Percentiles rank a stretch among this genome's conserved stretches.
phyloP scores from a whole-genome alignment of 179 eudicot species.

The Camellia oleifera region DNA sequence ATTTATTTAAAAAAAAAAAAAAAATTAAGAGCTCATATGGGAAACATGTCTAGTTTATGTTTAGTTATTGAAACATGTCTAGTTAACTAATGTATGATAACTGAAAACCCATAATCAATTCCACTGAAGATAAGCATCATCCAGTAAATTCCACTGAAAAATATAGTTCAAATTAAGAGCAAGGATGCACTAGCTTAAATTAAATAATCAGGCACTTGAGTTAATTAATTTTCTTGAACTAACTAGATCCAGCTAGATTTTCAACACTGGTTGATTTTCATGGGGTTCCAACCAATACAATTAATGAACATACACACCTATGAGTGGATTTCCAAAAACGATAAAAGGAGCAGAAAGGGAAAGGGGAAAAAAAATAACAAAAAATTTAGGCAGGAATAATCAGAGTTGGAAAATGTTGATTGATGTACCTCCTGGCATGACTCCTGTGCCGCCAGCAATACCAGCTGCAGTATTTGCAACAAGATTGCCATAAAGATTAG shows the following conservation, averaged over 20 bases:
- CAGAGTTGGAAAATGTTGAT: not conserved
- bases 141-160: not conserved
- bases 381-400: not conserved
- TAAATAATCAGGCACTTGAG: not conserved
- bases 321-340: not conserved
- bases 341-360: no score
- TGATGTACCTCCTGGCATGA: slow-evolving; percentile 89
- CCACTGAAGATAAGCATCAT: not conserved
- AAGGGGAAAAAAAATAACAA: not conserved
- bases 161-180: not conserved
- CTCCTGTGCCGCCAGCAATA: slow-evolving; percentile 94
- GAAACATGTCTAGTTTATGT: not conserved
- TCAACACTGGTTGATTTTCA: not conserved
- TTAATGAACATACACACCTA: not conserved
- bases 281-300: not conserved
- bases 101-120: not conserved
- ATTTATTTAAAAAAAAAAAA: not conserved
- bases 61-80: not conserved
- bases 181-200: slow-evolving; percentile 5
- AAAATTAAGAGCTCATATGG: not conserved
- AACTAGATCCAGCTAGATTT: not conserved
- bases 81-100: not conserved
- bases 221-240: not conserved
- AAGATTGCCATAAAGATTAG: slow-evolving; percentile 85
- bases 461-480: slow-evolving; percentile 95